A percentile compares a stretch with the other conserved stretches of the same genome.
These are phyloP conservation scores for Pleurotus pulmonarius DNA, from an alignment of 768 basidiomycete genomes.

Conservation along the genomic window DNA sequence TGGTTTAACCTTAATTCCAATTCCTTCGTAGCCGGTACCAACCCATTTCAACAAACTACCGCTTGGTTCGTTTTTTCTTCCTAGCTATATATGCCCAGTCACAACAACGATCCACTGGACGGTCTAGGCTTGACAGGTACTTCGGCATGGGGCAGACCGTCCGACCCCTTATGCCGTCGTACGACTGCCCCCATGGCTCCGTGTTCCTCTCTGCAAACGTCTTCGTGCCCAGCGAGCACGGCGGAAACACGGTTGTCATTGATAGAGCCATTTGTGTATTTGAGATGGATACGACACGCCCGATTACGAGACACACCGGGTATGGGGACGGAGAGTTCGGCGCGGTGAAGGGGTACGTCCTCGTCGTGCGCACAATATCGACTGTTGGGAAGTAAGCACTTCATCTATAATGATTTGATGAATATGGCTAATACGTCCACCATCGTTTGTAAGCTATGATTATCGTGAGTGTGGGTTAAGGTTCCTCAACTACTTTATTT, in stretches of 20 bases:
- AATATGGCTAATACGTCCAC: neutral
- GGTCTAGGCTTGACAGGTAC: slow-evolving; percentile 45
- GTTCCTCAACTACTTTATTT: neutral
- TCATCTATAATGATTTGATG: neutral
- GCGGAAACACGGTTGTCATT: slow-evolving; percentile 39
- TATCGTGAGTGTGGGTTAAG: slow-evolving; percentile 36
- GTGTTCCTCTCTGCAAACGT: slow-evolving; percentile 47
- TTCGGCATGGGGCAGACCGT: slow-evolving; percentile 60
- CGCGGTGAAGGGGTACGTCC: slow-evolving; percentile 55
- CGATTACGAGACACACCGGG: slow-evolving; percentile 56
- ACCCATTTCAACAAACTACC: slow-evolving; percentile 58
- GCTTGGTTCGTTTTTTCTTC: slow-evolving; percentile 33
- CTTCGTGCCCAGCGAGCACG: neutral
- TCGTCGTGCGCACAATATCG: slow-evolving; percentile 53
- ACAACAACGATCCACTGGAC: neutral
- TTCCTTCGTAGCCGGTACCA: slow-evolving; percentile 42
- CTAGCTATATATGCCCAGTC: neutral
- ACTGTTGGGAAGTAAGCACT: slow-evolving; percentile 59
- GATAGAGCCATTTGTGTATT: slow-evolving; percentile 63
- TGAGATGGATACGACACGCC: slow-evolving; percentile 55
- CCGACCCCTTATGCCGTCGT: slow-evolving; percentile 62
- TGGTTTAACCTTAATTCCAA: neutral
- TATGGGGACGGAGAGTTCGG: slow-evolving; percentile 53
- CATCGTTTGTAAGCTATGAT: slow-evolving; percentile 41
- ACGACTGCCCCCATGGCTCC: slow-evolving; percentile 64